These are phyloP conservation scores for Flaveria floridana DNA, from an alignment of 140 eudicot species.

Conservation along the genomic window DNA sequence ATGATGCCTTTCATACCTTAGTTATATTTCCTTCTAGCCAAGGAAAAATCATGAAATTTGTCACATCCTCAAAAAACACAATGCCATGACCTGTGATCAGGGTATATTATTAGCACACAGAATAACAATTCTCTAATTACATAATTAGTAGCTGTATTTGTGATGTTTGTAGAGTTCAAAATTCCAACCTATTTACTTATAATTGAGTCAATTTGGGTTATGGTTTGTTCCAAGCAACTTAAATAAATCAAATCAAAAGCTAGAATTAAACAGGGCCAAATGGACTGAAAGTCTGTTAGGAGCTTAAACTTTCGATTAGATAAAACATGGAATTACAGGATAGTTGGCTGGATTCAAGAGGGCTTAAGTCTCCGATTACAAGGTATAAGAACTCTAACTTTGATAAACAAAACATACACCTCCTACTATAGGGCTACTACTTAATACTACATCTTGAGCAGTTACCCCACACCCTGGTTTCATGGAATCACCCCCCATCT, in stretches of 20 bases:
- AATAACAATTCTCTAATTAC: background rate
- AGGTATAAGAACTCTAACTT: no score
- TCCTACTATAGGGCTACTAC: no score
- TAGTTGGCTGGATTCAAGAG: no score
- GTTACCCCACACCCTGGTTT: no score
- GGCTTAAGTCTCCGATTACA: no score
- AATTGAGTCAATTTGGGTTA: background rate
- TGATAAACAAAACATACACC: no score
- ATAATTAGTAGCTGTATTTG: background rate
- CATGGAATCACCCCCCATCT: no score
- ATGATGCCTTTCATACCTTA: slow-evolving; percentile 10
- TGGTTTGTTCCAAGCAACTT: background rate
- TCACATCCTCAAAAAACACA: slow-evolving; percentile 5
- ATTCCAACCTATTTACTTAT: slow-evolving; percentile 1
- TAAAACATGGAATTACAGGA: no score
- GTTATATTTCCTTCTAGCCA: slow-evolving; percentile 23
- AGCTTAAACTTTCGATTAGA: no score
- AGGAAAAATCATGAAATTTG: background rate
- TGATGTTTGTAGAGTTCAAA: background rate
- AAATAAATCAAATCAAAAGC: background rate
- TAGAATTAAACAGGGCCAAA: background rate
- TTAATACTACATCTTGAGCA: no score
- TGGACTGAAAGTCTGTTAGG: no score
- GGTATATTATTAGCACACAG: slow-evolving; percentile 6
- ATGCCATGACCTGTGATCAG: slow-evolving; percentile 23